Conservation (phyloP, 169 alveolate species). For the Plasmodium reichenowi region DNA sequence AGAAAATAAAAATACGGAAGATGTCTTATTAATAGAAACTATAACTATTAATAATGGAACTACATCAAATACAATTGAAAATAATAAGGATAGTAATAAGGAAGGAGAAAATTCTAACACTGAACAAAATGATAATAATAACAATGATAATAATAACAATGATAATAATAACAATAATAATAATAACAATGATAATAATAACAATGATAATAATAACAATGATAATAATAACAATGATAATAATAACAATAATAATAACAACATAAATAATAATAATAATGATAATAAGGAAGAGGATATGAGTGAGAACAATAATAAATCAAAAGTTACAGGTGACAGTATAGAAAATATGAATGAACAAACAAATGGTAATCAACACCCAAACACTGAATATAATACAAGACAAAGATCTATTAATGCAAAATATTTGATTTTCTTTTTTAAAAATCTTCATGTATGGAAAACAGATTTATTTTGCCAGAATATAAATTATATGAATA, state of each 20-base stretch:
- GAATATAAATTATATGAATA: conserved; percentile 25
- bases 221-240: not conserved
- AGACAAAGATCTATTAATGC: conserved; percentile 29
- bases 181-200: not conserved
- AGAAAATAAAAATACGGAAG: not conserved
- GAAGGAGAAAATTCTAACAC: too few species aligned
- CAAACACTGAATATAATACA: not conserved
- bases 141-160: not conserved
- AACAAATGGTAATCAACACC: not conserved
- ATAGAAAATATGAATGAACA: not conserved
- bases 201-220: not conserved
- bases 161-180: not conserved
- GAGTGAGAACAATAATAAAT: not conserved
- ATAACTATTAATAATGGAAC: not conserved
- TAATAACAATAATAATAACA: not conserved
- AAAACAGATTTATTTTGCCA: conserved; percentile 17
- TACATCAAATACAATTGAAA: too few species aligned
- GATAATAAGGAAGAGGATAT: not conserved
- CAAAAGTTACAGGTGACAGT: not conserved
- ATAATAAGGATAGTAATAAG: too few species aligned
- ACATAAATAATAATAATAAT: not conserved
- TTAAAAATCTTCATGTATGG: conserved; percentile 52
- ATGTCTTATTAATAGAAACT: not conserved
- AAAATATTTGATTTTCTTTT: conserved; percentile 41
- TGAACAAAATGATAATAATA: not conserved